These are phyloP conservation scores for Phlegmacium glaucopus DNA, from an alignment of 768 basidiomycete genomes.

Conservation along the genomic window DNA sequence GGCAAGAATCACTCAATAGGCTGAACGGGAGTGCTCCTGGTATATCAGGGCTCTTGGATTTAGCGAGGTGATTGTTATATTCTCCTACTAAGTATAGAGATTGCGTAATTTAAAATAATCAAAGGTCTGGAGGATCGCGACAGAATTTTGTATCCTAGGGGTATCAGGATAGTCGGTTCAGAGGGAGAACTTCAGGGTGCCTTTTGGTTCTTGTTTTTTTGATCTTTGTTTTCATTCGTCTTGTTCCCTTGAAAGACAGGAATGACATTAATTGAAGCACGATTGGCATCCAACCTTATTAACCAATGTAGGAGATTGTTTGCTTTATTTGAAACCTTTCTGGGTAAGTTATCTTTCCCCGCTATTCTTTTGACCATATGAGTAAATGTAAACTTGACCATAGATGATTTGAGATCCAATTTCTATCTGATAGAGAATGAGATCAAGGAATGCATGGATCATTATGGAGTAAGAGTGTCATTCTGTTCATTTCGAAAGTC, in stretches of 20 bases:
- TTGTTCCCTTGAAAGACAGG: conserved; percentile 9
- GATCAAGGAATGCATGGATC: conserved; percentile 50
- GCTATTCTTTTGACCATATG: too few species aligned
- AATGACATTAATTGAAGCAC: conserved; percentile 46
- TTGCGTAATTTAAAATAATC: not conserved
- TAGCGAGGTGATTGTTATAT: conserved; percentile 44
- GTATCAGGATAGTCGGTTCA: conserved; percentile 32
- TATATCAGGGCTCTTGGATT: conserved; percentile 63
- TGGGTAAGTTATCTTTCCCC: conserved; percentile 44
- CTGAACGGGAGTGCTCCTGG: conserved; percentile 58
- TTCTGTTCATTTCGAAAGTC: not conserved
- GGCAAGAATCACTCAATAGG: conserved; percentile 67
- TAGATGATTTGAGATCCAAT: conserved; percentile 62
- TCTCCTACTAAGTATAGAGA: too few species aligned
- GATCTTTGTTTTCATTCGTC: not conserved
- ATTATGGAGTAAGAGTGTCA: conserved; percentile 53
- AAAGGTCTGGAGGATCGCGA: conserved; percentile 61
- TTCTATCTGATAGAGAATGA: conserved; percentile 62
- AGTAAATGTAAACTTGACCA: too few species aligned
- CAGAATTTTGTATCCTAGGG: conserved; percentile 54
- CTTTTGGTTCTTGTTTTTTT: not conserved
- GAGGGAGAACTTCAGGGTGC: conserved; percentile 11
- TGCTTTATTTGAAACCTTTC: conserved; percentile 64
- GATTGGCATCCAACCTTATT: conserved; percentile 55
- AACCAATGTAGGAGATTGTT: conserved; percentile 58